phyloP scores from a whole-genome alignment of 2,329 filamentous ascomycete genomes.

The Arthroderma sp. region DNA sequence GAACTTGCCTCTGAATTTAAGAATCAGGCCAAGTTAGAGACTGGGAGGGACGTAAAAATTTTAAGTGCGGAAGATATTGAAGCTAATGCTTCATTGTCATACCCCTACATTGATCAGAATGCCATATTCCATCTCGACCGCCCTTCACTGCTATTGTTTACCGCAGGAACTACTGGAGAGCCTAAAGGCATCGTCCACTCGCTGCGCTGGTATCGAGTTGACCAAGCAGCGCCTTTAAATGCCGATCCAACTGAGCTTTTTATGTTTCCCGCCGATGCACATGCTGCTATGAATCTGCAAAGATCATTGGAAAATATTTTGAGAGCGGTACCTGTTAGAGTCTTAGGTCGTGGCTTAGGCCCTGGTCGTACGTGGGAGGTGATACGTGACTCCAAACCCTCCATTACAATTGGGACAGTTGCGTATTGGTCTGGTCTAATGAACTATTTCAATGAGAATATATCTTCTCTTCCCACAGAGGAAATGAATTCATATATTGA shows the following conservation, averaged over 20 bases:
- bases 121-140: not conserved
- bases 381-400: not conserved
- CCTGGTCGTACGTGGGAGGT: not conserved
- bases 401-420: not conserved
- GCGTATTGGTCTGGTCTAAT: slow-evolving; percentile 1
- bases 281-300: too few relatives aligned
- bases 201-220: not conserved
- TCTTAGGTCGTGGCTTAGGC: not conserved
- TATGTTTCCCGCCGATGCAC: not conserved
- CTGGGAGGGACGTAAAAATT: too few relatives aligned
- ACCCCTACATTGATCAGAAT: not conserved
- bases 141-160: slow-evolving; percentile 31
- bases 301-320: not conserved
- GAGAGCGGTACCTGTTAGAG: not conserved
- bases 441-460: slow-evolving; percentile 7
- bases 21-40: too few relatives aligned
- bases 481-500: slow-evolving; percentile 2
- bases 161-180: slow-evolving; percentile 34
- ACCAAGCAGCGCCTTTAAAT: not conserved
- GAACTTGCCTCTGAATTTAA: too few relatives aligned
- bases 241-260: not conserved
- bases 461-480: slow-evolving; percentile 1
- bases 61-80: too few relatives aligned
- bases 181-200: slow-evolving; percentile 26
- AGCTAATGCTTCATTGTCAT: too few relatives aligned